These are phyloP conservation scores for Clavaria fumosa DNA, from an alignment of 768 basidiomycete genomes.

Conservation along the genomic window DNA sequence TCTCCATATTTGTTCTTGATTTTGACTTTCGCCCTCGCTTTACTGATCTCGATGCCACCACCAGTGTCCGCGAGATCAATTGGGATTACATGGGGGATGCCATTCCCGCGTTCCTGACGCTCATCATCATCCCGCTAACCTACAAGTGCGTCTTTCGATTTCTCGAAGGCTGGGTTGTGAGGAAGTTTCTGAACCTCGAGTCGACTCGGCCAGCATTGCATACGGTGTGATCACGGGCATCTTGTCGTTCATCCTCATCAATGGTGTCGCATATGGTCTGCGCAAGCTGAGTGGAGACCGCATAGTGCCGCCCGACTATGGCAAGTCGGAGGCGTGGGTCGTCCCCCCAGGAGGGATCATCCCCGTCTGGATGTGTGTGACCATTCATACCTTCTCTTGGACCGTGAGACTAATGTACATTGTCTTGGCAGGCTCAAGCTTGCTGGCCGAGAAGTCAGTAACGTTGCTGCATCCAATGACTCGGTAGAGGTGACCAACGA, in stretches of 20 bases:
- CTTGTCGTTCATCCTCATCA: slow-evolving; percentile 52
- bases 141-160: slow-evolving; percentile 49
- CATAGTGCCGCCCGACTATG: slow-evolving; percentile 48
- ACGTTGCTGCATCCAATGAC: no score
- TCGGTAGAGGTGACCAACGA: no score
- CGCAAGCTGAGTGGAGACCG: slow-evolving; percentile 41
- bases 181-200: no score
- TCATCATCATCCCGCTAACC: slow-evolving; percentile 64
- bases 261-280: slow-evolving; percentile 47
- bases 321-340: slow-evolving; percentile 51
- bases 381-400: not conserved
- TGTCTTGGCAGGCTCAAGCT: no score
- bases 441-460: no score
- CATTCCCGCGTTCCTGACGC: slow-evolving; percentile 73
- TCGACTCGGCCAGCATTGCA: slow-evolving; percentile 51
- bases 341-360: slow-evolving; percentile 57
- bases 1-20: slow-evolving; percentile 2
- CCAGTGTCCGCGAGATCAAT: slow-evolving; percentile 67
- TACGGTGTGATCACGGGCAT: slow-evolving; percentile 82
- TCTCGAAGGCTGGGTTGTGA: no score
- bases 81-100: slow-evolving; percentile 81
- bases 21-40: slow-evolving; percentile 1
- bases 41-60: slow-evolving; percentile 2
- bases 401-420: not conserved
- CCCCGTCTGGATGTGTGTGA: slow-evolving; percentile 53